phyloP scores from a whole-genome alignment of 2,329 filamentous ascomycete genomes.

The Elsinoe perseae region DNA sequence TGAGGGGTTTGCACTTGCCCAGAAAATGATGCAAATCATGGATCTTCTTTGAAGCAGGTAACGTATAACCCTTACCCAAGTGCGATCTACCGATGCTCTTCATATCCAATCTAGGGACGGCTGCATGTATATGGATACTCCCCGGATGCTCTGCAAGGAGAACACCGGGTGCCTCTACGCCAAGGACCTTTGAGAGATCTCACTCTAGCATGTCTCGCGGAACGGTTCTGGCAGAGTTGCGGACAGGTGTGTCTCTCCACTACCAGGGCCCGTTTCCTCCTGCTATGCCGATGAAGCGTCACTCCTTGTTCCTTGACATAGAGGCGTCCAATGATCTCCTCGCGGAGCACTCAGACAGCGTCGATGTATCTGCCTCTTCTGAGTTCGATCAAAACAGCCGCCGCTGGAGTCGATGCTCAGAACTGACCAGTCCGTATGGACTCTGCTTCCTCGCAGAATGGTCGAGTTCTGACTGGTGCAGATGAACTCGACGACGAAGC shows the following conservation, averaged over 20 bases:
- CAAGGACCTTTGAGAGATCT: not conserved
- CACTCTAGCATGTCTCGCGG: not conserved
- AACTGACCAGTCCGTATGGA: slow-evolving; percentile 5
- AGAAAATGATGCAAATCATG: not conserved
- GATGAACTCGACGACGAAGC: not conserved
- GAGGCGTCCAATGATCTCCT: not conserved
- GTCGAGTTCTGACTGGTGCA: slow-evolving; percentile 10
- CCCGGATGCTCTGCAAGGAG: not conserved
- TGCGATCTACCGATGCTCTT: not conserved
- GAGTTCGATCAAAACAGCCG: not conserved
- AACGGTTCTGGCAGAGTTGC: not conserved
- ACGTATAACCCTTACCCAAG: not conserved
- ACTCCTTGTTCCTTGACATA: not conserved
- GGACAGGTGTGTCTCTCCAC: not conserved
- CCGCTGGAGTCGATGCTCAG: not conserved
- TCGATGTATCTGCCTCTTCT: not conserved
- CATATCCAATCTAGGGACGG: slow-evolving; percentile 6
- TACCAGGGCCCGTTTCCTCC: not conserved
- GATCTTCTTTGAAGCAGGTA: not conserved
- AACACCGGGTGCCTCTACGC: not conserved
- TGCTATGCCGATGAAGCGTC: not conserved
- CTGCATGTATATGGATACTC: not conserved
- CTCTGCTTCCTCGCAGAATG: not conserved
- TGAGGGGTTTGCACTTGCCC: not conserved
- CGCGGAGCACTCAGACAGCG: not conserved